Evolutionary conservation across 2,329 filamentous ascomycete species (phyloP).

Genomic region (Corinectria fuckeliana): DNA sequence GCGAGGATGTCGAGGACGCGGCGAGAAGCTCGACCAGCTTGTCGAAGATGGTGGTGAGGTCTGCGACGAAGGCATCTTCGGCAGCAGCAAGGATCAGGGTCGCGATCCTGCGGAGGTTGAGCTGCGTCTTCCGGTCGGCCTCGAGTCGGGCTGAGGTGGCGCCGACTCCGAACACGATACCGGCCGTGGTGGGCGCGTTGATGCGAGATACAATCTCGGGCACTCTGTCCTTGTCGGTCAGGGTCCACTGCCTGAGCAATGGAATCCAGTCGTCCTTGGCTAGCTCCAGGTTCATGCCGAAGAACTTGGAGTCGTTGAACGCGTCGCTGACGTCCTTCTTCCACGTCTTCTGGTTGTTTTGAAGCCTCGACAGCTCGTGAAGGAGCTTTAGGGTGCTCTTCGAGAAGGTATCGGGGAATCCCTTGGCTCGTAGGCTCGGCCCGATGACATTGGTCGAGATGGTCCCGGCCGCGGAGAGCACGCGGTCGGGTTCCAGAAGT

Average conservation of each 20-base stretch:
- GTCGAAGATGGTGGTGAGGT: constrained; percentile 76
- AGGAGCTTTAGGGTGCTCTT: constrained; percentile 74
- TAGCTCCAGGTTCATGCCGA: constrained; percentile 70
- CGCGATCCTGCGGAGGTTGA: constrained; percentile 84
- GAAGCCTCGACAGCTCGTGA: constrained; percentile 76
- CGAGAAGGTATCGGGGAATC: constrained; percentile 86
- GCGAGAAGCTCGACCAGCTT: constrained; percentile 86
- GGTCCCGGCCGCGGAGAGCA: constrained; percentile 76
- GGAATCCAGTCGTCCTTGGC: constrained; percentile 81
- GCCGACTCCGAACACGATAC: constrained; percentile 98
- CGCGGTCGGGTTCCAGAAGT: constrained; percentile 83
- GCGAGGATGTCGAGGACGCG: constrained; percentile 86
- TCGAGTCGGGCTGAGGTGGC: constrained; percentile 93
- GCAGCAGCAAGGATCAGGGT: constrained; percentile 79
- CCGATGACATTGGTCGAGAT: constrained; percentile 86
- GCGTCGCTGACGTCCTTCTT: constrained; percentile 91
- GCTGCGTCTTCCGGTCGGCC: constrained; percentile 89
- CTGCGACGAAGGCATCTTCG: constrained; percentile 79
- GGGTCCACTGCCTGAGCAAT: constrained; percentile 81
- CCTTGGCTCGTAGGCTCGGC: constrained; percentile 81
- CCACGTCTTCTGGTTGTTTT: constrained; percentile 86
- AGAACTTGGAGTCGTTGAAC: constrained; percentile 89
- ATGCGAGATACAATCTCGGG: constrained; percentile 80
- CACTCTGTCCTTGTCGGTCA: constrained; percentile 88
- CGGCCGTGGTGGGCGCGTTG: constrained; percentile 85